Evolutionary conservation across 2,329 filamentous ascomycete genomes (phyloP).

Genomic region (Kalmusia sp.): DNA sequence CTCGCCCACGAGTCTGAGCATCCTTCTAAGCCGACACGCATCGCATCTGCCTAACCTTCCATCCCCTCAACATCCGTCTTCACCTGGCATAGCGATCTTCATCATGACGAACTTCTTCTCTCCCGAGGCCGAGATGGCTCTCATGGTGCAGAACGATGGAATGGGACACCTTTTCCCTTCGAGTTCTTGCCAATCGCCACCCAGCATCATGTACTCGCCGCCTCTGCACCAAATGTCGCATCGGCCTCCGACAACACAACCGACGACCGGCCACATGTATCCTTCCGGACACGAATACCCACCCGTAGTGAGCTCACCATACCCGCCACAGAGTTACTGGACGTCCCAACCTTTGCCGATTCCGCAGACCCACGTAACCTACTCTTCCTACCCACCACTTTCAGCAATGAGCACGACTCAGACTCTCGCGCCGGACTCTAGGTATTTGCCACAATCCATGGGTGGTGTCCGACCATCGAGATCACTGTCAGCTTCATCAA

Average conservation of each 20-base stretch:
- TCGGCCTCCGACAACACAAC: conserved; percentile 28
- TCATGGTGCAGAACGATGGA: conserved; percentile 42
- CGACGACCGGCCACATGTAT: conserved; percentile 35
- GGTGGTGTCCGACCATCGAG: conserved; percentile 34
- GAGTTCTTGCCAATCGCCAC: conserved; percentile 45
- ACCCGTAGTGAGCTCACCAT: conserved; percentile 40
- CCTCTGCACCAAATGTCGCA: conserved; percentile 42
- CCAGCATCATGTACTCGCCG: conserved; percentile 47
- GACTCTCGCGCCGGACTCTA: conserved; percentile 31
- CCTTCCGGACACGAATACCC: conserved; percentile 37
- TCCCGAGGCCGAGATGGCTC: conserved; percentile 45
- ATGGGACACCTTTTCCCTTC: conserved; percentile 45
- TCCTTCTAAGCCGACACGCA: conserved; percentile 10
- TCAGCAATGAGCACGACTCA: conserved; percentile 32
- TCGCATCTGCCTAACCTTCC: conserved; percentile 16
- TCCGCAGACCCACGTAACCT: conserved; percentile 35
- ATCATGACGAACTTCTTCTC: conserved; percentile 44
- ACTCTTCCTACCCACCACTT: conserved; percentile 44
- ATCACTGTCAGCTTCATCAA: conserved; percentile 46
- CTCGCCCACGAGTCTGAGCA: conserved; percentile 25
- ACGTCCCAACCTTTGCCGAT: conserved; percentile 37
- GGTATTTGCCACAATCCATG: conserved; percentile 30
- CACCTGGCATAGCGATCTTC: conserved; percentile 6
- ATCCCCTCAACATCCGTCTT: conserved; percentile 7
- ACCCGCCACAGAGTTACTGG: conserved; percentile 42